phyloP scores from a whole-genome alignment of 495 filamentous ascomycete species.

The Trichocladium uniseriatum region DNA sequence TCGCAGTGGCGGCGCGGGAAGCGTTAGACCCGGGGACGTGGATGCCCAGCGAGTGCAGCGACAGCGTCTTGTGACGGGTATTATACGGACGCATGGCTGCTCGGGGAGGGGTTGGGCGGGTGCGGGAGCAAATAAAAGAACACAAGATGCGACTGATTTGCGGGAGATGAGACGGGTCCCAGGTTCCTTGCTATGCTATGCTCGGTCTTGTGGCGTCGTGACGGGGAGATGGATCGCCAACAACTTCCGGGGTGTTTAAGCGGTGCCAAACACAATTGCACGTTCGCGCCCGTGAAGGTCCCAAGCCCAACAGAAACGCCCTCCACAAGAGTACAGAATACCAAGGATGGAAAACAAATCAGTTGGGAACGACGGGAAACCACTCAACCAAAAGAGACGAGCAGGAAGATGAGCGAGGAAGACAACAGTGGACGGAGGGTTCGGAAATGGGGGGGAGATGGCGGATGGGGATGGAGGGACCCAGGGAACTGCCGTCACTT shows the following conservation, averaged over 20 bases:
- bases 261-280: slow-evolving; percentile 9
- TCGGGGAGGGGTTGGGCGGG: neutral
- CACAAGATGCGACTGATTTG: slow-evolving; percentile 13
- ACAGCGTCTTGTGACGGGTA: slow-evolving; percentile 93
- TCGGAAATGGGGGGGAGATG: slow-evolving; percentile 18
- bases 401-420: slow-evolving; percentile 2
- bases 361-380: neutral
- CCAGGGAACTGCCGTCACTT: slow-evolving; percentile 16
- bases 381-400: neutral
- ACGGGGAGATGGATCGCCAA: slow-evolving; percentile 1
- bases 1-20: slow-evolving; percentile 43
- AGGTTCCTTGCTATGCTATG: slow-evolving; percentile 10
- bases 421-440: slow-evolving; percentile 15
- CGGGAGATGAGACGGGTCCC: slow-evolving; percentile 11
- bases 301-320: neutral
- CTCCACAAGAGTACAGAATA: neutral
- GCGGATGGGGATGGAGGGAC: slow-evolving; percentile 5
- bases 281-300: neutral
- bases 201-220: neutral
- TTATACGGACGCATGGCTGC: slow-evolving; percentile 78
- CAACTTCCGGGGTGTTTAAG: neutral
- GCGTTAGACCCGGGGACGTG: slow-evolving; percentile 66
- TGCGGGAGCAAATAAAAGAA: neutral
- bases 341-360: neutral
- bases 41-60: slow-evolving; percentile 85